Percentiles rank a stretch among this genome's conserved stretches.
Evolutionary conservation across 495 filamentous ascomycete species (phyloP).

Genomic region (Aspergillus nidulans): DNA sequence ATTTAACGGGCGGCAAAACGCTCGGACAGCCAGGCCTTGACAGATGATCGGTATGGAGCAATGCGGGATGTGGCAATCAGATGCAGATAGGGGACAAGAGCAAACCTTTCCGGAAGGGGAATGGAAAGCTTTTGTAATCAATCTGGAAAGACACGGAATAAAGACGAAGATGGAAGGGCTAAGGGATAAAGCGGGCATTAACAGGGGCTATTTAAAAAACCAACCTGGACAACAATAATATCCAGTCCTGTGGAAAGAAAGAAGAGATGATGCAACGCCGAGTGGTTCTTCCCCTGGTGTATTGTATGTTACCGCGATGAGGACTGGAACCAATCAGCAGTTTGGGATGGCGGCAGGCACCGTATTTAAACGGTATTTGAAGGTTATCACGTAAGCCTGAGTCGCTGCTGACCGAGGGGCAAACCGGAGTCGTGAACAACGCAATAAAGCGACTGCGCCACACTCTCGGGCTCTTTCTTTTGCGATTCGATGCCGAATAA

Average conservation of each 20-base stretch:
- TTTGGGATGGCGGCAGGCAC: not conserved
- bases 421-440: not conserved
- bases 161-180: not conserved
- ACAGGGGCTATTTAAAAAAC: not conserved
- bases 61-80: conserved; percentile 10
- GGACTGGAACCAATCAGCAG: not conserved
- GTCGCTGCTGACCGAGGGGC: conserved; percentile 8
- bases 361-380: not conserved
- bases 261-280: not conserved
- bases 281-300: not conserved
- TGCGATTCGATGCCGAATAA: not conserved
- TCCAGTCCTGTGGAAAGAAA: not conserved
- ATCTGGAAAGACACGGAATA: not conserved
- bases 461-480: not conserved
- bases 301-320: not conserved
- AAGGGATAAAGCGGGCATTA: not conserved
- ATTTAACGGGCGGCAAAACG: conserved; percentile 11
- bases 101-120: conserved; percentile 6
- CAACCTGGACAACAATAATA: not conserved
- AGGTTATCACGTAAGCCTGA: not conserved
- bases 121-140: not conserved
- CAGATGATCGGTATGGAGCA: not conserved
- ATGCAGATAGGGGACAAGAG: not conserved
- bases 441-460: conserved; percentile 5
- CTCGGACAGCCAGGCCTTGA: not conserved